Evolutionary conservation across 2,329 filamentous ascomycete species (phyloP), one percentile per base, ranked within the genome.

Genomic region (Coniochaeta sp.): DNA sequence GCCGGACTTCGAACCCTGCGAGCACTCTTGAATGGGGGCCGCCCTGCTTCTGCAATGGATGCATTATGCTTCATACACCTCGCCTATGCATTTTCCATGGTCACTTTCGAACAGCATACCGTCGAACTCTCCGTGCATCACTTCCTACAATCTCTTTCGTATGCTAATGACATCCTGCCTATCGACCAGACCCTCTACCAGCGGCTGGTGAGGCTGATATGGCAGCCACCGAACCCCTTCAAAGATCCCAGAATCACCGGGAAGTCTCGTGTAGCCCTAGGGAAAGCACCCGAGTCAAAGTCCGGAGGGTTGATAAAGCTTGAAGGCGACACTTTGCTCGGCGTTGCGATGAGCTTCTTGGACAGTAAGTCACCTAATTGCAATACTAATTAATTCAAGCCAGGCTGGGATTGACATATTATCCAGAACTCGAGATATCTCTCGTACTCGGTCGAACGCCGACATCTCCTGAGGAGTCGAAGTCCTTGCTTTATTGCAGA

Each of bases 61-160:
- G 68, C 71, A 2, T 58, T 81, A 1, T 80, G 76, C 58, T 74
- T 81, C 54, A 60, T 79, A 28, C 77, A 81, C 51, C 55, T 81
- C 18, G 65, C 75, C 22, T 79, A 78, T 55, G 73, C 76, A 12
- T 68, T 80, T 32, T 77, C 72, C 4, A 56, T 78, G 9, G 66
- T 76, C 13, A 58, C 76, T 5, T 68, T 76, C 51, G 72, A 71
- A 57, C 66, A 71, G 49, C 68, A 71, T 27, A 63, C 71, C 5
- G 48, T 58, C 10, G 53, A 52, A 7, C 67, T 66, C 48, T 70
- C 67, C 22, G 64, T 60, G 14, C 61, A 67, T 14, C 63, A 81
- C 7, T 81, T 78, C 56, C 58, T 62, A 1, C 77, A 79, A 58
- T 71, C 73, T 7, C 58, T 77, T 18, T 61, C 65, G 8, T 81